Percentiles rank a stretch among this genome's conserved stretches.
phyloP scores from a whole-genome alignment of 2,329 filamentous ascomycete species.

The Apiospora sp. region DNA sequence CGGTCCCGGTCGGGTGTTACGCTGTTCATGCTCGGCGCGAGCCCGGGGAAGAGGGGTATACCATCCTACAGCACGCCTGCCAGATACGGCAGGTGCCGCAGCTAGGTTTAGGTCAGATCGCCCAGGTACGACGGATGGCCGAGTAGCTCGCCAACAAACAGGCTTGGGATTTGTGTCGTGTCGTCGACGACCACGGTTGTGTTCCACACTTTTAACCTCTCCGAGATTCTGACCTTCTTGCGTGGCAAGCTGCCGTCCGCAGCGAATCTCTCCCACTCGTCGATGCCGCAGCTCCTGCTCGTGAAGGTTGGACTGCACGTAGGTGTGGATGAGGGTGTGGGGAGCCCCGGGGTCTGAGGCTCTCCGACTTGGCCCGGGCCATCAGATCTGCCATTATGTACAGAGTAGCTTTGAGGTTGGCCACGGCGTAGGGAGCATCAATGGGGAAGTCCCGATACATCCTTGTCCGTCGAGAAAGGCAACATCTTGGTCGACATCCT shows the following conservation, averaged over 20 bases:
- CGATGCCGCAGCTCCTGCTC: neutral
- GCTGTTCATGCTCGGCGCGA: neutral
- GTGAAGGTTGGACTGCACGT: neutral
- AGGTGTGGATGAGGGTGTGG: neutral
- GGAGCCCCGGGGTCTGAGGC: too few species aligned
- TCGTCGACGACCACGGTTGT: too few species aligned
- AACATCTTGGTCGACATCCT: too few species aligned
- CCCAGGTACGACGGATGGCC: neutral
- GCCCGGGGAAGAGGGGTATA: neutral
- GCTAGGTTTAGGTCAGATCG: neutral
- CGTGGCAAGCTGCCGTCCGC: too few species aligned
- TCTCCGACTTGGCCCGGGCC: too few species aligned
- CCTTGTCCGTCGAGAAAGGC: too few species aligned
- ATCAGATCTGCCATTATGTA: too few species aligned
- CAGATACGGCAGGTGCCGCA: conserved; percentile 22
- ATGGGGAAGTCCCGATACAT: neutral
- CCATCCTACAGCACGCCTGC: conserved; percentile 23
- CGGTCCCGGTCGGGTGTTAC: conserved; percentile 32
- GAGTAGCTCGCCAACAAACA: too few species aligned
- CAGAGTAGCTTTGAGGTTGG: neutral
- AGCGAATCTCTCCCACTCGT: too few species aligned
- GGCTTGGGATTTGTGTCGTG: too few species aligned
- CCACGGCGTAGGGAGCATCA: neutral
- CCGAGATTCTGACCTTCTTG: too few species aligned
- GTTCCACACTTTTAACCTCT: too few species aligned